Conservation (phyloP, 441 rosid species). For the Croton setiger region DNA sequence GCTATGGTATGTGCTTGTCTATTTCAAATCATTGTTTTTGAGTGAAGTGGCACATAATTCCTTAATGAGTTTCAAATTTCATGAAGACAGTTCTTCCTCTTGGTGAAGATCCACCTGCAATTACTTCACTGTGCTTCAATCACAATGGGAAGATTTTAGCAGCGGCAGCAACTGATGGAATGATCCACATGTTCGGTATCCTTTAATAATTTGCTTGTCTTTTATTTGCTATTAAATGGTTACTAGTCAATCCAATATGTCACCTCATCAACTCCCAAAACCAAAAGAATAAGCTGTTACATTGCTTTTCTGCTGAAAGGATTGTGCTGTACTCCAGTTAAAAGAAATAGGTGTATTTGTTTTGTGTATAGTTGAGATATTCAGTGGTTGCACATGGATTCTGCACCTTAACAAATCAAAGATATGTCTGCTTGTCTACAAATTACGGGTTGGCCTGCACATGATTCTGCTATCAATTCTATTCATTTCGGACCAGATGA, state of each 20-base stretch:
- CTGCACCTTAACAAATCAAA: conserved; percentile 42
- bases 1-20: conserved; percentile 54
- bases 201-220: conserved; percentile 25
- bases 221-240: neutral
- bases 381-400: neutral
- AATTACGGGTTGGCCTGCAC: conserved; percentile 82
- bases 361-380: neutral
- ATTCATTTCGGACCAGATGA: conserved; percentile 69
- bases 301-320: neutral
- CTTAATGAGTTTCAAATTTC: conserved; percentile 39
- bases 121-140: conserved; percentile 67
- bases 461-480: conserved; percentile 67
- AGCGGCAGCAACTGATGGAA: conserved; percentile 75
- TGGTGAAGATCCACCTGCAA: conserved; percentile 80
- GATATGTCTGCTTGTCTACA: conserved; percentile 76
- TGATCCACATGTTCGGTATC: conserved; percentile 91
- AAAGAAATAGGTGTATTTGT: conserved; percentile 6
- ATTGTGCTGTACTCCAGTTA: neutral
- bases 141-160: conserved; percentile 80
- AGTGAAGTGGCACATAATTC: conserved; percentile 18
- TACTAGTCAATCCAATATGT: neutral
- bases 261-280: neutral
- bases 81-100: conserved; percentile 78
- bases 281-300: neutral
- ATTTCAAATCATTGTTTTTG: conserved; percentile 14